A percentile compares a stretch with the other conserved stretches of the same genome.
phyloP scores from a whole-genome alignment of 257 asterid genomes.

The Datura wrightii region DNA sequence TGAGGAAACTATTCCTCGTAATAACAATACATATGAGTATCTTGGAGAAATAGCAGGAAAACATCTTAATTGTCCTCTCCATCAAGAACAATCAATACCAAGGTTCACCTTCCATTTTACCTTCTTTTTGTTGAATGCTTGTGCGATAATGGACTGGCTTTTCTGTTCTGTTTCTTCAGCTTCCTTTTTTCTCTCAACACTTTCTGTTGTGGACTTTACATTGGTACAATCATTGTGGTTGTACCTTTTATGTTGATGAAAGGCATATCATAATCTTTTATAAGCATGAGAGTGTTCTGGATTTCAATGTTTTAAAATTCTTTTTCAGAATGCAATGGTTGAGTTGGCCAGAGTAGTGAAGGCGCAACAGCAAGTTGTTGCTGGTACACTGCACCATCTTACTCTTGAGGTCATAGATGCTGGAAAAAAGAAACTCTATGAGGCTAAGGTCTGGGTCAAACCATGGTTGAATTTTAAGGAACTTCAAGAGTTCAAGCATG shows the following conservation, averaged over 20 bases:
- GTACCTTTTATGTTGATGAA: not conserved
- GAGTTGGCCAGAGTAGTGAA: constrained; percentile 86
- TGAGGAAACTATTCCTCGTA: not conserved
- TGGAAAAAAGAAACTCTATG: constrained; percentile 72
- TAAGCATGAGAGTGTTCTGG: not conserved
- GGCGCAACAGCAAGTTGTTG: constrained; percentile 76
- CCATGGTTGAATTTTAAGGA: constrained; percentile 90
- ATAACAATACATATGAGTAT: not conserved
- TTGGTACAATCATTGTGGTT: not conserved
- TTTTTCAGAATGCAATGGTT: constrained; percentile 62
- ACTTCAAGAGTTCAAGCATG: constrained; percentile 78
- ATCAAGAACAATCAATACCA: not conserved
- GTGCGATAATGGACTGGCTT: not conserved
- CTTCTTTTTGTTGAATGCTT: not conserved
- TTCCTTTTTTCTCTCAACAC: not conserved
- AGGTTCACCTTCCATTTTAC: not conserved
- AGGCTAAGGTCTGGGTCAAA: constrained; percentile 93
- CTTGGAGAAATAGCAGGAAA: not conserved
- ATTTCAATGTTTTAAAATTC: not conserved
- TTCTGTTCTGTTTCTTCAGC: not conserved
- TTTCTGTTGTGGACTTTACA: not conserved
- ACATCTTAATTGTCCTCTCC: not conserved
- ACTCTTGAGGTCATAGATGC: constrained; percentile 83
- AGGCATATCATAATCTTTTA: not conserved
- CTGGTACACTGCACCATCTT: constrained; percentile 80